Percentiles rank a stretch among this genome's conserved stretches.
phyloP scores from a whole-genome alignment of 768 basidiomycete genomes.

The Lepiota subincarnata region DNA sequence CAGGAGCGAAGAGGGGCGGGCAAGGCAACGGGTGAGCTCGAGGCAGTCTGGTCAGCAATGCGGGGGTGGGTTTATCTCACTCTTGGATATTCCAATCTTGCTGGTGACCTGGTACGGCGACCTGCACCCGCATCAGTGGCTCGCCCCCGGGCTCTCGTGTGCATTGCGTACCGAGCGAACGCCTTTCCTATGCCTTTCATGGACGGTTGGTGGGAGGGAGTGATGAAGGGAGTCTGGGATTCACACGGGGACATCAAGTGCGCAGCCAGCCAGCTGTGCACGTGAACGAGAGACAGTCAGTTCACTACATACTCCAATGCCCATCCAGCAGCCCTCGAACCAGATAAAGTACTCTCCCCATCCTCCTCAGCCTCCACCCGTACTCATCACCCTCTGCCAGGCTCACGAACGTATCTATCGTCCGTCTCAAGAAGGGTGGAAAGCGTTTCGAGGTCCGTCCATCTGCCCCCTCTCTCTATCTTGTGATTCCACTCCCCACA shows the following conservation, averaged over 20 bases:
- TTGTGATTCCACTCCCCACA: slow-evolving; percentile 12
- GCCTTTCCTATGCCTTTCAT: slow-evolving; percentile 88
- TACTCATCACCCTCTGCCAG: slow-evolving; percentile 34
- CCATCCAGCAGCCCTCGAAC: slow-evolving; percentile 82
- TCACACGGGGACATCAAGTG: neutral
- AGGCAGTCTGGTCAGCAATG: slow-evolving; percentile 4
- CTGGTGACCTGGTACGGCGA: slow-evolving; percentile 88
- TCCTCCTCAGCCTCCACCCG: slow-evolving; percentile 6
- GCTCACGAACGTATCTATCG: slow-evolving; percentile 95
- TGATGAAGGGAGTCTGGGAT: neutral
- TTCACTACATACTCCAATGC: slow-evolving; percentile 28
- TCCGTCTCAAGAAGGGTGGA: slow-evolving; percentile 93
- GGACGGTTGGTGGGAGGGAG: slow-evolving; percentile 15
- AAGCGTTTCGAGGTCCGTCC: slow-evolving; percentile 87
- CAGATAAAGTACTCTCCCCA: slow-evolving; percentile 70
- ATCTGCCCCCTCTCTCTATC: slow-evolving; percentile 7
- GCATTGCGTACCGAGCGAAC: slow-evolving; percentile 57
- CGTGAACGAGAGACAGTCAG: slow-evolving; percentile 13
- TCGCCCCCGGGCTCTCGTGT: neutral
- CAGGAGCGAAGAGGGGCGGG: neutral
- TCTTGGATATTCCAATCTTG: slow-evolving; percentile 90
- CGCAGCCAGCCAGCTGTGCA: slow-evolving; percentile 21
- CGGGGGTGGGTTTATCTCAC: slow-evolving; percentile 39
- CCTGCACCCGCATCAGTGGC: slow-evolving; percentile 34
- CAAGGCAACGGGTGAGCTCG: neutral